A percentile compares a stretch with the other conserved stretches of the same genome.
phyloP scores from a whole-genome alignment of 2,329 filamentous ascomycete genomes.

The Penicillium sp. region DNA sequence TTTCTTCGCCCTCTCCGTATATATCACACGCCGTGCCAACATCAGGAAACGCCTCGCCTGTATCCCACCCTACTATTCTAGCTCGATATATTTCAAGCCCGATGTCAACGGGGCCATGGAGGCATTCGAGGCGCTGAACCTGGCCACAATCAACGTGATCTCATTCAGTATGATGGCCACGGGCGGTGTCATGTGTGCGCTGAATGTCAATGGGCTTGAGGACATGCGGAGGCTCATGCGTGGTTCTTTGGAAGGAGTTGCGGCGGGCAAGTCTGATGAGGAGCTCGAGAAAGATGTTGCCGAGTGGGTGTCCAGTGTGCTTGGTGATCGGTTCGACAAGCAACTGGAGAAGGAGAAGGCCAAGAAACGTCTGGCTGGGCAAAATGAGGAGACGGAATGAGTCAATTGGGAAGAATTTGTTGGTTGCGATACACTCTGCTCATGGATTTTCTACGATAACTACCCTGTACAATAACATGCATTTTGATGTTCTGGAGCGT shows the following conservation, averaged over 20 bases:
- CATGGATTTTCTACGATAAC: constrained; percentile 24
- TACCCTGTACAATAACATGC: constrained; percentile 25
- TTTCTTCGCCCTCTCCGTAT: constrained; percentile 73
- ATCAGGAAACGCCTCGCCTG: constrained; percentile 63
- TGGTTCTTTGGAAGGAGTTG: constrained; percentile 61
- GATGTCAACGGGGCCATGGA: constrained; percentile 68
- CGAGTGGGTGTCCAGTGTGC: constrained; percentile 54
- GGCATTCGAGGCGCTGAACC: constrained; percentile 78
- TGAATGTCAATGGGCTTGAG: constrained; percentile 72
- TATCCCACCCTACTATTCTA: constrained; percentile 70
- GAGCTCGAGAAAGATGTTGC: constrained; percentile 59
- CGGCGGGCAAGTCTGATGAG: constrained; percentile 50
- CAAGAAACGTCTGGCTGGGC: constrained; percentile 23
- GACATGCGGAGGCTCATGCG: constrained; percentile 66
- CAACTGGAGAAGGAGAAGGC: constrained; percentile 42
- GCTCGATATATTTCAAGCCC: constrained; percentile 50
- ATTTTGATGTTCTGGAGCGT: constrained; percentile 20
- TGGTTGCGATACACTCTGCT: constrained; percentile 26
- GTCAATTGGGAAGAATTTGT: background rate
- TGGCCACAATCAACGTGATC: constrained; percentile 84
- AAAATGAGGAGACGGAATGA: constrained; percentile 14
- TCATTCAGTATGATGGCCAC: constrained; percentile 74
- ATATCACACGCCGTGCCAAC: constrained; percentile 73
- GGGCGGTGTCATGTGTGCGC: constrained; percentile 74
- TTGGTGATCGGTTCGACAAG: constrained; percentile 54